Evolutionary conservation across 148 eudicot genomes (phyloP).

Genomic region (Chenopodium album): DNA sequence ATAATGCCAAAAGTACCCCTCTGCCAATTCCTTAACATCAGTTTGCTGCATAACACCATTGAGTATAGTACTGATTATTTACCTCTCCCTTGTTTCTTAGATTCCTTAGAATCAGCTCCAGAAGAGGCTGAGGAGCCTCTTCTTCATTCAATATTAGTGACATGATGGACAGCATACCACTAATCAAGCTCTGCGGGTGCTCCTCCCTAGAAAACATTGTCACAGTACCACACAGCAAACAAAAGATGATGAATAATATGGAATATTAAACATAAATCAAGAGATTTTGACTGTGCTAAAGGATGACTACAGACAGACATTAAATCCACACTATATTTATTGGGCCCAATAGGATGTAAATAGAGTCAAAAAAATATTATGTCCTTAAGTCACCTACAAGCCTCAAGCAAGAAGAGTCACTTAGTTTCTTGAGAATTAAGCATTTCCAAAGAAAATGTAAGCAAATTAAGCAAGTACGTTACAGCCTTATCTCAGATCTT

Average conservation of each 20-base stretch:
- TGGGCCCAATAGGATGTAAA: neutral
- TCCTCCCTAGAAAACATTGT: conserved; percentile 47
- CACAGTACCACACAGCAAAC: conserved; percentile 13
- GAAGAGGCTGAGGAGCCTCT: conserved; percentile 48
- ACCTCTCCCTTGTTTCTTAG: conserved; percentile 71
- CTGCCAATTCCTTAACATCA: too few relatives aligned
- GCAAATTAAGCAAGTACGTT: neutral
- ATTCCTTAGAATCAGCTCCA: conserved; percentile 66
- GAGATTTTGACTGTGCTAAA: neutral
- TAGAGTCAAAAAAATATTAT: neutral
- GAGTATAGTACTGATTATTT: conserved; percentile 15
- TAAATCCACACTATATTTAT: neutral
- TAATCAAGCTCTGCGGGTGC: conserved; percentile 56
- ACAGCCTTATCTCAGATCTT: neutral
- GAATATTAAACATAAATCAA: neutral
- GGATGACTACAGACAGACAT: neutral
- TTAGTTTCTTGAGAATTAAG: neutral
- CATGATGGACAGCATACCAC: conserved; percentile 69
- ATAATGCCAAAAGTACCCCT: too few relatives aligned
- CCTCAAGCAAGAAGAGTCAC: neutral
- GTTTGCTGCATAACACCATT: neutral
- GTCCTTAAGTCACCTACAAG: neutral
- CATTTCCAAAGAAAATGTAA: neutral
- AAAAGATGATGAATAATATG: neutral
- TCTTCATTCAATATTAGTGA: conserved; percentile 59